Base-by-base conservation (phyloP, 164 flowering plant species). In the Macadamia integrifolia region DNA sequence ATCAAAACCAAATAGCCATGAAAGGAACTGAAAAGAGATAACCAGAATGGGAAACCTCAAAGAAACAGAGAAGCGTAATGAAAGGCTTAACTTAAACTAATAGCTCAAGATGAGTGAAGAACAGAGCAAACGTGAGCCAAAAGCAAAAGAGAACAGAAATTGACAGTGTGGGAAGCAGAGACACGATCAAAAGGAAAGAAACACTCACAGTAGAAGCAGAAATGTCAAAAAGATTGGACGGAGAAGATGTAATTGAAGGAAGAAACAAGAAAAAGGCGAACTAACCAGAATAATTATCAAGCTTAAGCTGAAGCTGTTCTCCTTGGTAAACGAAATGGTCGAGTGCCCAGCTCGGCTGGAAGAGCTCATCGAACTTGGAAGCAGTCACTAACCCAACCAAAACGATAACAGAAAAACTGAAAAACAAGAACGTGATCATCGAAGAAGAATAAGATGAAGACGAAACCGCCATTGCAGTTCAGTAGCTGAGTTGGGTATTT, bases 301-400 rank as follows among this genome's bases (percentile, higher is more conserved):
- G 97, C 70, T 90, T 91, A 72, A 93, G 89, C 69, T 80, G 83
- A 35, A 91, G 80, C 52, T 78, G 69, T 31, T 93, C 97, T 58
- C 98, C 96, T 64, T 93, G 89, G 56, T 78, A 73, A 11, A 56
- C 46, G 40, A 89, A 76, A 75, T 93, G 98, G 64, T 91, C 98
- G 9, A 48, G 1, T 44, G 97, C 94, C 97, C 97, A 93, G 63
- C 83, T 76, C 1, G 97, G 87, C 71, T 88, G 90, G 32, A 80
- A 93, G 44, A 93, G 82, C 66, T 91, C 93, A 35, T 83, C 87
- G 59, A 93, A 93, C 72, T 69, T 87, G 0, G 86, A 72, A 5
- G 88, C 74, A 44, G 67, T 64, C 13, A 61, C 87, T 46, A 61
- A 57, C 61, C 78, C 57, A 75, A 77, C 76, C 5, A 64, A 61